phyloP scores from a whole-genome alignment of 169 alveolate species.

The Cryptosporidium bovis region DNA sequence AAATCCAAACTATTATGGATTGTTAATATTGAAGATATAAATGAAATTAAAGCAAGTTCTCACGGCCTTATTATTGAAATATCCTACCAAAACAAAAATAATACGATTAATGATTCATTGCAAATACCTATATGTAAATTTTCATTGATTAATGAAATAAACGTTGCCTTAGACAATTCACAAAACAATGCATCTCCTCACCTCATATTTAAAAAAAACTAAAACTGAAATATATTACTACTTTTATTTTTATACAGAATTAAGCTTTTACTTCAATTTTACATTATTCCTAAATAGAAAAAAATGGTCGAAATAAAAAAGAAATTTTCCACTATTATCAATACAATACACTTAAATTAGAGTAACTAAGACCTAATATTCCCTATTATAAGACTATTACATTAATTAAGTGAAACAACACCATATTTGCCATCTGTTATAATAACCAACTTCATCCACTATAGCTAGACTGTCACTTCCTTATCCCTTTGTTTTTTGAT shows the following conservation, averaged over 20 bases:
- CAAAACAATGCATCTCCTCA: slow-evolving; percentile 58
- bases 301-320: too few relatives aligned
- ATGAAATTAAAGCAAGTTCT: slow-evolving; percentile 62
- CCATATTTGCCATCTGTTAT: too few relatives aligned
- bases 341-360: too few relatives aligned
- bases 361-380: too few relatives aligned
- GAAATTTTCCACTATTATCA: too few relatives aligned
- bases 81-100: neutral
- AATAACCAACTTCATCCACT: too few relatives aligned
- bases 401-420: too few relatives aligned
- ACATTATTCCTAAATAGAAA: neutral
- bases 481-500: too few relatives aligned
- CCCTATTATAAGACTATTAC: too few relatives aligned
- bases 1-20: slow-evolving; percentile 46
- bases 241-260: neutral
- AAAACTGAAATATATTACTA: neutral
- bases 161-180: slow-evolving; percentile 39
- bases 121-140: slow-evolving; percentile 62
- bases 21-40: slow-evolving; percentile 11
- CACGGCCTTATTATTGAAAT: slow-evolving; percentile 56
- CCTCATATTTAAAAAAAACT: slow-evolving; percentile 14
- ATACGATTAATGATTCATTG: neutral
- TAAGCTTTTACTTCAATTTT: neutral
- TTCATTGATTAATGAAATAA: slow-evolving; percentile 27
- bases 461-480: too few relatives aligned